Evolutionary conservation across 1,284 basidiomycete genomes (phyloP), one percentile per base, ranked within the genome.

Genomic region (Ustilago sp.): DNA sequence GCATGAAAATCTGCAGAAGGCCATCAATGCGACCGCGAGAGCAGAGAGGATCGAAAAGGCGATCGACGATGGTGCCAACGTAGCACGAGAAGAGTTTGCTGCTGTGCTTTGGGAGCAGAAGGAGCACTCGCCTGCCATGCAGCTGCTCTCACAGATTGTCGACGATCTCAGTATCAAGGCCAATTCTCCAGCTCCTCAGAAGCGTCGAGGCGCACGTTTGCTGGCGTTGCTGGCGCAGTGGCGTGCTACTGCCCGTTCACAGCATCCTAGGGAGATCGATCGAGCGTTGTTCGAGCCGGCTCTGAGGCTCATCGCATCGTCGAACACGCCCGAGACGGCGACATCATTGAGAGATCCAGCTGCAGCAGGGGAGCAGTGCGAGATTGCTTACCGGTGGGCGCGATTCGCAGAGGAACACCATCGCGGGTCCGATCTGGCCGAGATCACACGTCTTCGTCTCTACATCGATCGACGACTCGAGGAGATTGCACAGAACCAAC

Each of bases 361-460:
- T 36, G 56, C 60, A 67, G 48, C 45, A 7, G 31, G 81, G 9
- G 87, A 89, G 13, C 89, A 89, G 52, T 91, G 92, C 8, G 88
- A 89, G n/a, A 89, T 98, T 35, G 93, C 90, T 80, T 91, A 93
- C 78, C 90, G 93, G 77, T 97, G 91, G 84, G 96, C 95, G 0
- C 88, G 90, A 28, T 98, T 98, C 82, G 92, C 95, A 0, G 94
- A 98, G 82, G 88, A 90, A 8, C 94, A 98, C 79, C 94, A 94
- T 80, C 90, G 91, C 65, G 87, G 90, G 2, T 86, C 89, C 28
- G 90, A 89, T 64, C 93, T 93, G 0, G 90, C 92, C 0, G 94
- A 96, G 74, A 89, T 90, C 3, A 85, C 91, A 47, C 88, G 92
- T 58, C 90, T 91, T 85, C 91, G 90, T 79, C 87, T 91, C 0